Conservation (phyloP, 2,329 filamentous ascomycete species). For the Monosporascus sp. region DNA sequence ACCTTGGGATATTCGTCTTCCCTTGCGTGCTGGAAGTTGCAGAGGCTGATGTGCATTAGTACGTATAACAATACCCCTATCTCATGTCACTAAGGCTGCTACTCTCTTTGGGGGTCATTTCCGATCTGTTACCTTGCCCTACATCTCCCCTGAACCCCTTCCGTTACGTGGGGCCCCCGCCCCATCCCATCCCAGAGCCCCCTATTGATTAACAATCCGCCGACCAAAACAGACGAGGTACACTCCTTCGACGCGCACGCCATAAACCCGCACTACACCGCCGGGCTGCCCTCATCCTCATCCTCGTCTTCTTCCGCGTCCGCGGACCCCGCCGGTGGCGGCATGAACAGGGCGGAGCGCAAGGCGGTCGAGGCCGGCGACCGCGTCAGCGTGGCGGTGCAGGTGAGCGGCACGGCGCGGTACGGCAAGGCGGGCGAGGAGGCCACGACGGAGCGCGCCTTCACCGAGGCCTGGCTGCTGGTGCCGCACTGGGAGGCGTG, state of each 20-base stretch:
- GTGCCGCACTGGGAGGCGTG: conserved; percentile 68
- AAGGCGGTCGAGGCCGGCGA: conserved; percentile 38
- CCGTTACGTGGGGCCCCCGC: too few relatives aligned
- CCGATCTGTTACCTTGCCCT: not conserved
- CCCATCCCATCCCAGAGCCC: not conserved
- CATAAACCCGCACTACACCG: conserved; percentile 62
- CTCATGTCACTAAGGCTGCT: too few relatives aligned
- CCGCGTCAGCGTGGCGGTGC: conserved; percentile 66
- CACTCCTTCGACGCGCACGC: conserved; percentile 75
- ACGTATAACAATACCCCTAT: too few relatives aligned
- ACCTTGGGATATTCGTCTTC: not conserved
- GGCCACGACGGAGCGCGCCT: conserved; percentile 61
- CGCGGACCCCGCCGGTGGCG: not conserved
- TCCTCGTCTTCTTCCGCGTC: conserved; percentile 27
- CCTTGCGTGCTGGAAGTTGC: too few relatives aligned
- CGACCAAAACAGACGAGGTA: conserved; percentile 51
- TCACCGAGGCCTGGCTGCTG: conserved; percentile 76
- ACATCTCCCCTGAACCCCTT: not conserved
- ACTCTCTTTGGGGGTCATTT: not conserved
- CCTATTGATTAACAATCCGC: not conserved
- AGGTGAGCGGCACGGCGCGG: conserved; percentile 67
- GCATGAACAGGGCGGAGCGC: not conserved
- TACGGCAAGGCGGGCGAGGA: conserved; percentile 60
- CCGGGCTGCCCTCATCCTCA: conserved; percentile 48
- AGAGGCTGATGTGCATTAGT: too few relatives aligned